Evolutionary conservation across 1,139 yeast species (phyloP).

Genomic region (Nakaseomyces sp.): DNA sequence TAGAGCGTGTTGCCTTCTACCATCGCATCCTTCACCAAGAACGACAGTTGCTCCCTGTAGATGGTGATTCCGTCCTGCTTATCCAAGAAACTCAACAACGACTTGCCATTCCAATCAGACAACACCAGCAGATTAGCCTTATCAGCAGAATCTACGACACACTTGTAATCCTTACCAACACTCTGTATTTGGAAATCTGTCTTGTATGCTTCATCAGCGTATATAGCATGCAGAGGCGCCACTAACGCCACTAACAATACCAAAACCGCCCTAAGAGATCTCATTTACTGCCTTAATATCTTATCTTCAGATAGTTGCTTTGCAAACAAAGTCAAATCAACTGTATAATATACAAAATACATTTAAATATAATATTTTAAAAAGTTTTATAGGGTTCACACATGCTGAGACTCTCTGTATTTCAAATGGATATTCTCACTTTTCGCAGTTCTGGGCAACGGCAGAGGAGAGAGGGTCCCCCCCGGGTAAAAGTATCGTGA

Average conservation of each 20-base stretch:
- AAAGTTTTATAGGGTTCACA: too few relatives aligned
- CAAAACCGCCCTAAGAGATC: neutral
- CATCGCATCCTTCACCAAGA: slow-evolving; percentile 15
- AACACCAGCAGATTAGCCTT: slow-evolving; percentile 16
- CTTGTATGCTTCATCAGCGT: slow-evolving; percentile 29
- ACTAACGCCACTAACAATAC: slow-evolving; percentile 1
- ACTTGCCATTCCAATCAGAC: slow-evolving; percentile 17
- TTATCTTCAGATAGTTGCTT: too few relatives aligned
- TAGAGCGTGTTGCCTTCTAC: neutral
- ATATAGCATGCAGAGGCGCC: slow-evolving; percentile 21
- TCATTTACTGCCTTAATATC: neutral
- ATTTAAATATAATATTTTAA: too few relatives aligned
- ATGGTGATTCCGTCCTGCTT: slow-evolving; percentile 18
- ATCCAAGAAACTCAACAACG: slow-evolving; percentile 23
- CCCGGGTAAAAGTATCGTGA: too few relatives aligned
- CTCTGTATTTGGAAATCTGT: slow-evolving; percentile 30
- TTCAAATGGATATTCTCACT: too few relatives aligned
- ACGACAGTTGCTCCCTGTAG: slow-evolving; percentile 18
- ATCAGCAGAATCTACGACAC: slow-evolving; percentile 15
- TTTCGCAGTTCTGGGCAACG: too few relatives aligned
- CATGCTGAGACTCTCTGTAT: too few relatives aligned
- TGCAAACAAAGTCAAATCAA: too few relatives aligned
- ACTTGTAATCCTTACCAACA: slow-evolving; percentile 23
- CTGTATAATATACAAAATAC: too few relatives aligned
- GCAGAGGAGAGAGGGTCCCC: too few relatives aligned